Conservation (phyloP, 2,329 filamentous ascomycete species). For the Calonectria fujianensis region DNA sequence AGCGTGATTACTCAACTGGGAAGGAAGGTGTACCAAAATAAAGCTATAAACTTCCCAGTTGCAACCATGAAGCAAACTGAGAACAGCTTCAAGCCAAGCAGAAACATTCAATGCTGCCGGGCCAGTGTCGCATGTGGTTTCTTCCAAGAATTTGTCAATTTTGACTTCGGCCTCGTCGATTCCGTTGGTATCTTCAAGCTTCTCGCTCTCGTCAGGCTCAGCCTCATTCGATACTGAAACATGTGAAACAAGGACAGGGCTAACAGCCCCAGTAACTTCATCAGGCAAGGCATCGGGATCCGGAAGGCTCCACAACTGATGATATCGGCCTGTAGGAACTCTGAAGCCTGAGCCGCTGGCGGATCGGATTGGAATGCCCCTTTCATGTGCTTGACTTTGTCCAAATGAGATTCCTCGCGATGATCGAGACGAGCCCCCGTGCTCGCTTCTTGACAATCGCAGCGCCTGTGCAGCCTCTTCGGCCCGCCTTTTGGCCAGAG, state of each 20-base stretch:
- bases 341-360: slow-evolving; percentile 63
- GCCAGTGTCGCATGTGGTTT: slow-evolving; percentile 51
- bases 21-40: slow-evolving; percentile 87
- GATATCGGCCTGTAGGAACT: slow-evolving; percentile 61
- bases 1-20: slow-evolving; percentile 92
- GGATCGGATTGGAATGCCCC: slow-evolving; percentile 64
- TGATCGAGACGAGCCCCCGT: slow-evolving; percentile 61
- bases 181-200: slow-evolving; percentile 37
- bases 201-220: slow-evolving; percentile 35
- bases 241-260: slow-evolving; percentile 70
- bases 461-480: slow-evolving; percentile 70
- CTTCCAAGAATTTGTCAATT: slow-evolving; percentile 47
- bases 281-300: slow-evolving; percentile 74
- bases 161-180: slow-evolving; percentile 34
- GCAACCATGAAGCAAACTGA: slow-evolving; percentile 82
- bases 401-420: slow-evolving; percentile 72
- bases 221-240: slow-evolving; percentile 47
- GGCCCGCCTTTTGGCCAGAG: slow-evolving; percentile 69
- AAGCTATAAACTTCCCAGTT: slow-evolving; percentile 97
- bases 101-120: slow-evolving; percentile 74
- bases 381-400: slow-evolving; percentile 67
- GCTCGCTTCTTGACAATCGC: slow-evolving; percentile 67
- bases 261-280: slow-evolving; percentile 66
- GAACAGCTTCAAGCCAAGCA: slow-evolving; percentile 85
- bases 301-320: slow-evolving; percentile 75